These are phyloP conservation scores for Plicaturopsis crispa DNA, from an alignment of 768 basidiomycete species.

Conservation along the genomic window DNA sequence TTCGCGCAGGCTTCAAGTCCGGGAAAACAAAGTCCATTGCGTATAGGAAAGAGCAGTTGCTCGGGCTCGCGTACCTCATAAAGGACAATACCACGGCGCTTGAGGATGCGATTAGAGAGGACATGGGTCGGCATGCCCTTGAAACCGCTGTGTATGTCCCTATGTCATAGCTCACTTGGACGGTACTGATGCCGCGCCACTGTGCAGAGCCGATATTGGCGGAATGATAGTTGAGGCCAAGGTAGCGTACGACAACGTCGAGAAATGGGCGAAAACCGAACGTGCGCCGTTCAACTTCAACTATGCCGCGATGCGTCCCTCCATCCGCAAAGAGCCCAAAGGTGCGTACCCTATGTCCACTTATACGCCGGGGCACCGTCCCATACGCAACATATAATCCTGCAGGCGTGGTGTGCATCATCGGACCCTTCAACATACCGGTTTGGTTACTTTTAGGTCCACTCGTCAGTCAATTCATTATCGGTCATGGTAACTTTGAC, in stretches of 20 bases:
- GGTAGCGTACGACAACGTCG: constrained; percentile 52
- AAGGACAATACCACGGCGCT: constrained; percentile 65
- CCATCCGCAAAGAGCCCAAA: constrained; percentile 69
- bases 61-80: constrained; percentile 65
- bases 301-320: constrained; percentile 53
- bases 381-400: too few relatives aligned
- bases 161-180: constrained; percentile 9
- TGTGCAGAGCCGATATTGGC: constrained; percentile 52
- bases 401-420: constrained; percentile 52
- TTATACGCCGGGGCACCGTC: too few relatives aligned
- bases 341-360: too few relatives aligned
- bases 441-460: constrained; percentile 54
- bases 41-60: constrained; percentile 69
- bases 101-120: constrained; percentile 46
- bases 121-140: constrained; percentile 55
- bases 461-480: constrained; percentile 10
- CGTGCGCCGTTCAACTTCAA: constrained; percentile 47
- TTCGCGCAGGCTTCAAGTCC: constrained; percentile 50
- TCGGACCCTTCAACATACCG: constrained; percentile 74
- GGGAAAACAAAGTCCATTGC: constrained; percentile 62
- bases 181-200: neutral
- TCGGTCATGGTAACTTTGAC: neutral
- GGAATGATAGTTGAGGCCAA: constrained; percentile 44
- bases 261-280: constrained; percentile 68
- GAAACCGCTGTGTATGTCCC: constrained; percentile 48